Conservation (phyloP, 2,329 filamentous ascomycete genomes). For the Escovopsis sp. region DNA sequence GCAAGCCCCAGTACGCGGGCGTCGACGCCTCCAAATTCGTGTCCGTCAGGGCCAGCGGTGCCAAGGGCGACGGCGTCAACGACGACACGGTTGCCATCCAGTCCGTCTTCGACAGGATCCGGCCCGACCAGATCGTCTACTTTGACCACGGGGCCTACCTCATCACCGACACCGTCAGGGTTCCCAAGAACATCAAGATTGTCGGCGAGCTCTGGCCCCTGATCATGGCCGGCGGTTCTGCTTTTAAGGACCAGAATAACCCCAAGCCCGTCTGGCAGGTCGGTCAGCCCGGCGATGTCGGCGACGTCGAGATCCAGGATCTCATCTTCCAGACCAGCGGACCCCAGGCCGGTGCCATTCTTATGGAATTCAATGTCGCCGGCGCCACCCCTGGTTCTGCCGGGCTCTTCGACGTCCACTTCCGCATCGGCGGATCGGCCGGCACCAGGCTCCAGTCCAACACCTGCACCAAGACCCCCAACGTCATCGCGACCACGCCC, state of each 20-base stretch:
- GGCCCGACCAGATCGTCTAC: slow-evolving; percentile 51
- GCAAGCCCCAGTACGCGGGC: slow-evolving; percentile 76
- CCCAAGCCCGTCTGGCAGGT: slow-evolving; percentile 78
- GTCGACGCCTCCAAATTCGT: slow-evolving; percentile 56
- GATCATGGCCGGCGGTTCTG: slow-evolving; percentile 65
- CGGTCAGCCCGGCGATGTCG: slow-evolving; percentile 60
- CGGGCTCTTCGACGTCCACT: slow-evolving; percentile 91
- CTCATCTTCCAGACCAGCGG: slow-evolving; percentile 75
- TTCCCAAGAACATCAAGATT: slow-evolving; percentile 71
- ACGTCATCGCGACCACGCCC: slow-evolving; percentile 37
- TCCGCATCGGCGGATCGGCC: slow-evolving; percentile 75
- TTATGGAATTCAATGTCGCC: slow-evolving; percentile 83
- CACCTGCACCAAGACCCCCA: slow-evolving; percentile 64
- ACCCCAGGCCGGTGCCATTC: slow-evolving; percentile 70
- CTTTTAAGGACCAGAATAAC: slow-evolving; percentile 60
- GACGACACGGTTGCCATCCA: slow-evolving; percentile 85
- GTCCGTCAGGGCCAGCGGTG: slow-evolving; percentile 65
- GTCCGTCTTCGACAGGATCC: slow-evolving; percentile 53
- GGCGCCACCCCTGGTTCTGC: slow-evolving; percentile 51
- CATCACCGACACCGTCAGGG: slow-evolving; percentile 52
- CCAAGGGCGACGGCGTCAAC: slow-evolving; percentile 72
- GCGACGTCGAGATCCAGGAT: slow-evolving; percentile 76
- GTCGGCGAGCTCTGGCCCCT: slow-evolving; percentile 85
- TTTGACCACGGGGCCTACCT: slow-evolving; percentile 65
- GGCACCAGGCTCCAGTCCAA: slow-evolving; percentile 72